Percentiles rank a stretch among this genome's conserved stretches.
These are phyloP conservation scores for Talaromyces trachyspermus DNA, from an alignment of 495 filamentous ascomycete genomes.

Conservation along the genomic window DNA sequence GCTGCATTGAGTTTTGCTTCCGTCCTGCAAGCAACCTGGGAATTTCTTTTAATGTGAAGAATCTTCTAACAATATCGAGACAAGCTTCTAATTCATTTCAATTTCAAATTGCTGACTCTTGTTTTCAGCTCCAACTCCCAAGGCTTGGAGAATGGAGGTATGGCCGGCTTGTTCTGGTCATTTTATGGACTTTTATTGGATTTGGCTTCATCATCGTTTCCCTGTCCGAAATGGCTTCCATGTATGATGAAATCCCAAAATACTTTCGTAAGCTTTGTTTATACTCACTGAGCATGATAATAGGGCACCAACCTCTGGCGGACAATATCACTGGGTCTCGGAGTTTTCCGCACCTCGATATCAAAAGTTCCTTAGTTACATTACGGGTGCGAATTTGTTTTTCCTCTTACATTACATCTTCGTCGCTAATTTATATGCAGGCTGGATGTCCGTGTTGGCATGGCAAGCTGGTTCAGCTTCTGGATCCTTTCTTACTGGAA, in stretches of 20 bases:
- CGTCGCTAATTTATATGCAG: background rate
- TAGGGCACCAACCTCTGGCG: constrained; percentile 30
- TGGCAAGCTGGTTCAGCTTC: constrained; percentile 32
- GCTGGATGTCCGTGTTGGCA: constrained; percentile 40
- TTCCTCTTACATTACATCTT: constrained; percentile 3
- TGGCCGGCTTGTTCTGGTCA: constrained; percentile 24
- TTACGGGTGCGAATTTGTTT: constrained; percentile 17
- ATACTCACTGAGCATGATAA: background rate
- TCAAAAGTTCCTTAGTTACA: constrained; percentile 33
- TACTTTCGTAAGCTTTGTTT: background rate
- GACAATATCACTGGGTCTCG: constrained; percentile 41
- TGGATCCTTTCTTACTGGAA: constrained; percentile 35
- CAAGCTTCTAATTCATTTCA: background rate
- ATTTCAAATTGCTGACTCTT: background rate
- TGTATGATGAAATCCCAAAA: constrained; percentile 15
- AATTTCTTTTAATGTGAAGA: constrained; percentile 19
- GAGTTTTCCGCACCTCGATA: constrained; percentile 24
- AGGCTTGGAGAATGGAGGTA: constrained; percentile 16
- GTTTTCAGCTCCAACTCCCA: constrained; percentile 1
- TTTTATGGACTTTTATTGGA: constrained; percentile 29
- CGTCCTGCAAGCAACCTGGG: constrained; percentile 22
- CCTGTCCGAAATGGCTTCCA: constrained; percentile 34
- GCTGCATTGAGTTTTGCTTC: constrained; percentile 22
- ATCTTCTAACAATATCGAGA: background rate
- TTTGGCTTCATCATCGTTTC: constrained; percentile 26